These are phyloP conservation scores for Cryphonectria carpinicola DNA, from an alignment of 2,329 filamentous ascomycete genomes.

Conservation along the genomic window DNA sequence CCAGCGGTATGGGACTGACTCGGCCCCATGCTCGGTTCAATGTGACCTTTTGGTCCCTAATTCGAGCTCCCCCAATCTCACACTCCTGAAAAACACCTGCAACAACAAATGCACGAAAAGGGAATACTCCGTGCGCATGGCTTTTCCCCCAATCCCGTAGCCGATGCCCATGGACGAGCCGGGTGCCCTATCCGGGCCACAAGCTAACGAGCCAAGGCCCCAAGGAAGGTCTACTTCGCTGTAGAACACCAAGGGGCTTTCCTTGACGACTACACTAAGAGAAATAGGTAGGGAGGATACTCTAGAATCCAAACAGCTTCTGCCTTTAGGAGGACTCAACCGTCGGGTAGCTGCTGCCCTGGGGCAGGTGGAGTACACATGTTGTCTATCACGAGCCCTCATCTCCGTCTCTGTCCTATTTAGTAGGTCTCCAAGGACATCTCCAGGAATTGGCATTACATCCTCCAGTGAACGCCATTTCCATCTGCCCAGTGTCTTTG, in stretches of 20 bases:
- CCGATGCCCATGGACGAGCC: not conserved
- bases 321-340: not conserved
- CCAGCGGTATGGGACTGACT: not conserved
- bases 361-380: not conserved
- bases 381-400: constrained; percentile 1
- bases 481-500: not conserved
- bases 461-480: not conserved
- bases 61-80: not conserved
- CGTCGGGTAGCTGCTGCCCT: not conserved
- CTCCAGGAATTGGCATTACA: not conserved
- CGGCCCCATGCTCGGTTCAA: not conserved
- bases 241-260: not conserved
- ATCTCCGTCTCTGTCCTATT: constrained; percentile 1
- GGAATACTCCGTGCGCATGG: not conserved
- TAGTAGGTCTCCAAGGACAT: not conserved
- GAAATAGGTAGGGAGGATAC: not conserved
- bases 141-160: not conserved
- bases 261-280: not conserved
- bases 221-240: not conserved
- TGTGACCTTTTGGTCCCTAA: not conserved
- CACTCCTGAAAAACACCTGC: not conserved
- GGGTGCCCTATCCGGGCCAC: not conserved
- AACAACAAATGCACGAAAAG: not conserved
- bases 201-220: not conserved
- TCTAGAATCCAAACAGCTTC: not conserved